phyloP scores from a whole-genome alignment of 2,329 filamentous ascomycete species.

The Colletotrichum neosansevieriae region DNA sequence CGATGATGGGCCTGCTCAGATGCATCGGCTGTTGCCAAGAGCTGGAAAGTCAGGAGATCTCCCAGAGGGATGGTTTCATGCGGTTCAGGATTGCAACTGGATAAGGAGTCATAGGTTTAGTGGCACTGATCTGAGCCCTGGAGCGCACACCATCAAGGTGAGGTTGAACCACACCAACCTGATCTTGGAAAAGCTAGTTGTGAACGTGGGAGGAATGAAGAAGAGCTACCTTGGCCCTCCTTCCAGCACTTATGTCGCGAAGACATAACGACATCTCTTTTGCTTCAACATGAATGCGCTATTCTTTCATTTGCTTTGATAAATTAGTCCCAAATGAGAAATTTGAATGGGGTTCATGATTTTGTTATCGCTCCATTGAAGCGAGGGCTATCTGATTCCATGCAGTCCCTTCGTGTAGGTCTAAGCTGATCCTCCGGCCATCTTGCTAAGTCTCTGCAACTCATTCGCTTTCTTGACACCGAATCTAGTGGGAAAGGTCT shows the following conservation, averaged over 20 bases:
- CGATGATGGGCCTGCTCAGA: constrained; percentile 53
- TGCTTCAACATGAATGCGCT: no score
- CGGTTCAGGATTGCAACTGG: constrained; percentile 65
- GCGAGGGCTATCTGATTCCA: not conserved
- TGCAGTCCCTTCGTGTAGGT: not conserved
- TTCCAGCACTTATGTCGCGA: constrained; percentile 41
- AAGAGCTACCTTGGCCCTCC: constrained; percentile 53
- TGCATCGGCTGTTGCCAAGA: constrained; percentile 47
- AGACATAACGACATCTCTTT: no score
- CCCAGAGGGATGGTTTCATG: constrained; percentile 61
- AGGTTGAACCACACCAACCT: constrained; percentile 50
- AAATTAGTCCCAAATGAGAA: not conserved
- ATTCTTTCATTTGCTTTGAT: not conserved
- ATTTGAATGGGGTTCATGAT: not conserved
- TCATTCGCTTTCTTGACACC: constrained; percentile 56
- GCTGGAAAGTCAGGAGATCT: constrained; percentile 48
- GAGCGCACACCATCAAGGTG: constrained; percentile 48
- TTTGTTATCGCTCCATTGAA: not conserved
- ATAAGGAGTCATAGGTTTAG: constrained; percentile 52
- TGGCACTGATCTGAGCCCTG: constrained; percentile 36
- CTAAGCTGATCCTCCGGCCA: not conserved
- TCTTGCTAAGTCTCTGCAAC: constrained; percentile 51
- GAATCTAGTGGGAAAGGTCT: constrained; percentile 62
- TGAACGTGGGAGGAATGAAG: constrained; percentile 49
- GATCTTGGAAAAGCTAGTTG: constrained; percentile 52